Conservation (phyloP, 805 yeast species). For the Myxozyma mucilagina region DNA sequence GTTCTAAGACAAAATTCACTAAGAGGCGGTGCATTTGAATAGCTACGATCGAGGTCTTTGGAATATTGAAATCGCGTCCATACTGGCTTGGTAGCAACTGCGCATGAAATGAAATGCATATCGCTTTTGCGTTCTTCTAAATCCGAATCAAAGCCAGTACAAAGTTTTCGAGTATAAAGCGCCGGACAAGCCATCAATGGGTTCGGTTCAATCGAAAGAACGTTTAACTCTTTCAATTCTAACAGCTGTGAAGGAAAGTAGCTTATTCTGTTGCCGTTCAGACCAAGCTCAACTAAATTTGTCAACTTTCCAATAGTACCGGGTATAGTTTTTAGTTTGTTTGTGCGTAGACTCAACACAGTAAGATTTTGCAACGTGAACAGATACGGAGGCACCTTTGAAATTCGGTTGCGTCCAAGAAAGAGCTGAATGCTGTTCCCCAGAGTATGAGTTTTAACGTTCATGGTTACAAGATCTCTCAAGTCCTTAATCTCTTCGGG, state of each 20-base stretch:
- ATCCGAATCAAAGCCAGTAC: not conserved
- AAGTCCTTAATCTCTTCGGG: slow-evolving; percentile 43
- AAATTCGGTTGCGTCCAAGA: slow-evolving; percentile 38
- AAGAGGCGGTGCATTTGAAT: slow-evolving; percentile 13
- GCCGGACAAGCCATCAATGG: slow-evolving; percentile 37
- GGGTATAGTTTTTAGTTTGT: slow-evolving; percentile 39
- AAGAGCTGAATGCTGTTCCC: slow-evolving; percentile 37
- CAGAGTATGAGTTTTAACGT: slow-evolving; percentile 19
- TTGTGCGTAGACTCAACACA: slow-evolving; percentile 41
- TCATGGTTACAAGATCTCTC: slow-evolving; percentile 20
- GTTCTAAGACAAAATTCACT: slow-evolving; percentile 31
- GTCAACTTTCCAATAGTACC: slow-evolving; percentile 38
- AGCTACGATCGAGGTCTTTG: not conserved
- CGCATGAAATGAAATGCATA: not conserved
- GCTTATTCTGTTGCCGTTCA: slow-evolving; percentile 41
- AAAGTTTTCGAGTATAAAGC: not conserved
- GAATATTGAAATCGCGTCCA: not conserved
- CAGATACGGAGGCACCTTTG: slow-evolving; percentile 36
- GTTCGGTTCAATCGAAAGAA: slow-evolving; percentile 43
- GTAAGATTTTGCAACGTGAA: slow-evolving; percentile 41
- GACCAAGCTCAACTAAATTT: slow-evolving; percentile 40
- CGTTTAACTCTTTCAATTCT: slow-evolving; percentile 34
- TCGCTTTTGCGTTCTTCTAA: slow-evolving; percentile 5
- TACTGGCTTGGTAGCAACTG: not conserved
- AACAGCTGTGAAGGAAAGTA: slow-evolving; percentile 43